Conservation (phyloP, 768 basidiomycete genomes). For the Tylopilus felleus region DNA sequence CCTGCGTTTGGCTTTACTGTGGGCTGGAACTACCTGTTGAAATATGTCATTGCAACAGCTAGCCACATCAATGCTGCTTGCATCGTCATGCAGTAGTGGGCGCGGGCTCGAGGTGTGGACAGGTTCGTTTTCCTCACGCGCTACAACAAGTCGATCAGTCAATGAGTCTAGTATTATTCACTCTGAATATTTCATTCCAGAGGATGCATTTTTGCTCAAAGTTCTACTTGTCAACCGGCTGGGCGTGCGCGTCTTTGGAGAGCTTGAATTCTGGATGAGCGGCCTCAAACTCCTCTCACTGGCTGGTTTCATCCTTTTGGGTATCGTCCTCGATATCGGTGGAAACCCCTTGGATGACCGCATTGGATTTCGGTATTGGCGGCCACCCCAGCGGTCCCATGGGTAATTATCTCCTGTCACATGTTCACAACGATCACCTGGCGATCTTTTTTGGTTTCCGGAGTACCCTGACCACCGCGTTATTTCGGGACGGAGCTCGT, state of each 20-base stretch:
- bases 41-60: conserved; percentile 64
- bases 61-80: conserved; percentile 62
- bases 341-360: conserved; percentile 35
- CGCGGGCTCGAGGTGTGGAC: background rate
- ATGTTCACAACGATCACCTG: conserved; percentile 44
- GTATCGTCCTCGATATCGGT: conserved; percentile 60
- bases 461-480: conserved; percentile 63
- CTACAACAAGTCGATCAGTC: background rate
- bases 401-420: conserved; percentile 47
- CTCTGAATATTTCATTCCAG: background rate
- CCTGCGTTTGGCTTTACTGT: conserved; percentile 64
- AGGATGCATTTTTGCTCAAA: background rate
- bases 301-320: background rate
- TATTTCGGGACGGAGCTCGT: conserved; percentile 80
- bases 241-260: conserved; percentile 67
- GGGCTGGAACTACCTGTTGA: conserved; percentile 51
- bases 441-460: conserved; percentile 48
- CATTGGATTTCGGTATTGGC: too few species aligned
- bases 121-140: conserved; percentile 5
- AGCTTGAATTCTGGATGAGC: conserved; percentile 73
- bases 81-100: conserved; percentile 4
- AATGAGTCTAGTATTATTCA: background rate
- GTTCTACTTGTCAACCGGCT: conserved; percentile 45
- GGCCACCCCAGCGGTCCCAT: conserved; percentile 50
- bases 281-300: conserved; percentile 55